Base-by-base conservation (phyloP, 139 green algal species). In the Mesotaenium endlicherianum region DNA sequence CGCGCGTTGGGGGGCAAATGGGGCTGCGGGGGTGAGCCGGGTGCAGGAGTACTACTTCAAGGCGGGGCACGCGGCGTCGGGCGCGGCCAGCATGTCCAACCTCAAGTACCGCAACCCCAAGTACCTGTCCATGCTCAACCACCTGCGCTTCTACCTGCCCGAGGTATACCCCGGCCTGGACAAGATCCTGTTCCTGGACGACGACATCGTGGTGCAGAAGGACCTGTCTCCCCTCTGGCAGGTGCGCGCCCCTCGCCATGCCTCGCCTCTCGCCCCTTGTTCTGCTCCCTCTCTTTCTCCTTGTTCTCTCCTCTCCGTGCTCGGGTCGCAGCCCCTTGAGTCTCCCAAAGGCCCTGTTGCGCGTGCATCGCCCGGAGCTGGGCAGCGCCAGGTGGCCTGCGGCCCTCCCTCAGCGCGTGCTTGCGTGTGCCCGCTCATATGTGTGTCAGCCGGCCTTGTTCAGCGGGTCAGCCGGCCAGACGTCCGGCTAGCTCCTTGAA, bases 51-150 rank as follows among this genome's bases (percentile, higher is more conserved):
- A 87, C 71, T 87, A 87, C 55, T 87, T 87, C 72, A 71, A 79
- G 39, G 75, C 45, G 20, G 81, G 36, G 16, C n/a, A 77, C 30
- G 36, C 53, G n/a, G 31, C 53, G 36, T 41, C 14, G 43, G 42
- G 71, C 69, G 80, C n/a, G 40, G 80, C 70, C 31, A 50, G 31
- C 86, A 31, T 44, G 38, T n/a, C n/a, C 53, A 76, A 84, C 42
- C 67, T 87, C 36, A 87, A 87, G 81, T 87, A 87, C 42, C 72
- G 81, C 39, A 87, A 87, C 31, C 81, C 81, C 26, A 87, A 87
- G 81, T 87, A 87, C 74, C 49, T 87, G 26, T 87, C 81, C 17
- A 87, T 87, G 81, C 57, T 87, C 41, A 87, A 87, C 47, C 81
- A 87, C 57, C 45, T 87, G 31, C 81, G 81, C 1, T 87, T 87